These are phyloP conservation scores for Orbilia blumenaviensis DNA, from an alignment of 2,329 filamentous ascomycete species.

Conservation along the genomic window DNA sequence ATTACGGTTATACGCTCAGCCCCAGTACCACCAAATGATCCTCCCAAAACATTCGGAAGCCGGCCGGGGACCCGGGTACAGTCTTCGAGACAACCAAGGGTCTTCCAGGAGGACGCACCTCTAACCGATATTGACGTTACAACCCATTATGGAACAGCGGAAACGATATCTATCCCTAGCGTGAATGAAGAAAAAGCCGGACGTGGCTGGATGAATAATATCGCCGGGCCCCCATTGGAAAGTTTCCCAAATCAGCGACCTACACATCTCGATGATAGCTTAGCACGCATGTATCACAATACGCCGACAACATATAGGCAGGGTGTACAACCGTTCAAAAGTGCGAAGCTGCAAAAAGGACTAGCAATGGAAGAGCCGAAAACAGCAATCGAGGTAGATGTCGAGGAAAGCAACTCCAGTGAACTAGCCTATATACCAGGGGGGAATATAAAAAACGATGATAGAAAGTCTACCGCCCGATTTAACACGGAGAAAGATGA, in stretches of 20 bases:
- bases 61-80: not conserved
- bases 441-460: not conserved
- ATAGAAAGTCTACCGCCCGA: not conserved
- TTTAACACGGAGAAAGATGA: not conserved
- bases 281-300: not conserved
- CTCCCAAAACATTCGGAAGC: not conserved
- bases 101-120: not conserved
- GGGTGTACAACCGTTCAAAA: not conserved
- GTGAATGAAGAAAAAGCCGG: slow-evolving; percentile 17
- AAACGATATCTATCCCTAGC: slow-evolving; percentile 8
- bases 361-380: not conserved
- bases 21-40: slow-evolving; percentile 12
- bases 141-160: not conserved
- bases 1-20: not conserved
- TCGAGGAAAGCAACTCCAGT: not conserved
- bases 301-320: not conserved
- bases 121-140: not conserved
- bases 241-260: not conserved
- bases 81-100: not conserved
- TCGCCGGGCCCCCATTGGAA: slow-evolving; percentile 6
- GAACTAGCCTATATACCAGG: not conserved
- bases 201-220: not conserved
- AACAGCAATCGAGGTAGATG: slow-evolving; percentile 8
- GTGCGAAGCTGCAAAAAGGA: not conserved
- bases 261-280: not conserved